phyloP scores from a whole-genome alignment of 768 basidiomycete species.

The Steccherinum ochraceum region DNA sequence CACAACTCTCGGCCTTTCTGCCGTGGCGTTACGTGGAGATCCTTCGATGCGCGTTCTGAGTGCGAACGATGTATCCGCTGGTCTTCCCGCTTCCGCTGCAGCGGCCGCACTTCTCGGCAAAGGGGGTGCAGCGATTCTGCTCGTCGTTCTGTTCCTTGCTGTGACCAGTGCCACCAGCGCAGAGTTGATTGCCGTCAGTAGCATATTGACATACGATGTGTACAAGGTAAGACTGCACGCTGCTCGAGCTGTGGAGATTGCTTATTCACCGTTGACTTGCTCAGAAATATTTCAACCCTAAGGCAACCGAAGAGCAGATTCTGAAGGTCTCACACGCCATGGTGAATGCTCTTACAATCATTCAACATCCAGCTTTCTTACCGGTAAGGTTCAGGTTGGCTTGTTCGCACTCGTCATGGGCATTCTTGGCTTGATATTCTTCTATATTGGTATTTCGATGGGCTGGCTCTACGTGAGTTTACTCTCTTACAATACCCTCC shows the following conservation, averaged over 20 bases:
- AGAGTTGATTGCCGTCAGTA: slow-evolving; percentile 88
- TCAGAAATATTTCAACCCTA: slow-evolving; percentile 74
- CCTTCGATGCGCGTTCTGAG: slow-evolving; percentile 47
- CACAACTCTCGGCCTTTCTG: slow-evolving; percentile 82
- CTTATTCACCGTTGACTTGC: not conserved
- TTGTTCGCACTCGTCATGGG: slow-evolving; percentile 75
- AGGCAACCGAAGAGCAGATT: slow-evolving; percentile 70
- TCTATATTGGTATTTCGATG: slow-evolving; percentile 87
- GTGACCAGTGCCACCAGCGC: slow-evolving; percentile 84
- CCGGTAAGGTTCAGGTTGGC: no score
- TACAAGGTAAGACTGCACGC: slow-evolving; percentile 48
- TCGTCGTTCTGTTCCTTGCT: slow-evolving; percentile 80
- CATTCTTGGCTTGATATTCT: slow-evolving; percentile 80
- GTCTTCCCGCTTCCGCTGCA: slow-evolving; percentile 79
- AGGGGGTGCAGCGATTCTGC: slow-evolving; percentile 69
- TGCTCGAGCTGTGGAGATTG: not conserved
- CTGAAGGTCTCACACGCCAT: slow-evolving; percentile 62
- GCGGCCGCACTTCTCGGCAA: slow-evolving; percentile 78
- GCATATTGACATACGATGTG: slow-evolving; percentile 77
- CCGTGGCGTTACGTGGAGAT: slow-evolving; percentile 70
- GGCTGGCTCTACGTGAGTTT: slow-evolving; percentile 83
- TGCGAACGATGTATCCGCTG: slow-evolving; percentile 73
- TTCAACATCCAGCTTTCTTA: no score
- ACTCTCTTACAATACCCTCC: not conserved
- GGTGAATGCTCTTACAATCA: slow-evolving; percentile 29